Evolutionary conservation across 768 basidiomycete genomes (phyloP).

Genomic region (Lentinula lateritia): DNA sequence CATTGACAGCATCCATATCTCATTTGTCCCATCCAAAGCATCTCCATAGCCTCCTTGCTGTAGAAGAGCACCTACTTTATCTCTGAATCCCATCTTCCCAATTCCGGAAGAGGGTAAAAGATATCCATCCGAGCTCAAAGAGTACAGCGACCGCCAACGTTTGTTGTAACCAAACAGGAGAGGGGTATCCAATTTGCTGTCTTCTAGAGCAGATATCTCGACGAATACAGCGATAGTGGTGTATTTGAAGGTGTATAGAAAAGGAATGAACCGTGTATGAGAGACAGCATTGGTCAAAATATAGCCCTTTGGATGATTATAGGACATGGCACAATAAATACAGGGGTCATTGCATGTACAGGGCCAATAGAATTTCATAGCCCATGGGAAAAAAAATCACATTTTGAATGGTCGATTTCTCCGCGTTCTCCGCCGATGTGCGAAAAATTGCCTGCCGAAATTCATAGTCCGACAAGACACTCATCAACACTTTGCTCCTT

Average conservation of each 20-base stretch:
- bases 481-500: neutral
- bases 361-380: neutral
- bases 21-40: constrained; percentile 16
- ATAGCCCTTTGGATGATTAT: constrained; percentile 25
- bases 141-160: constrained; percentile 35
- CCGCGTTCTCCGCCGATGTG: neutral
- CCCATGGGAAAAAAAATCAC: neutral
- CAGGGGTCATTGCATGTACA: neutral
- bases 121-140: constrained; percentile 41
- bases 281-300: constrained; percentile 47
- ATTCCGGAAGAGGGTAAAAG: constrained; percentile 24
- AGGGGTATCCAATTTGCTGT: constrained; percentile 36
- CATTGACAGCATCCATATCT: constrained; percentile 74
- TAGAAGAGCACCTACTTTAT: constrained; percentile 36
- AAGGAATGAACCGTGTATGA: constrained; percentile 48
- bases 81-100: constrained; percentile 23
- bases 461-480: neutral
- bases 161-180: constrained; percentile 54
- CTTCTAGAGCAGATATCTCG: constrained; percentile 51
- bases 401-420: neutral
- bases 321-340: neutral
- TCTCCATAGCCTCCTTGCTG: constrained; percentile 18
- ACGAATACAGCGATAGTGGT: constrained; percentile 50
- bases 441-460: neutral
- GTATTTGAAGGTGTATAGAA: constrained; percentile 53